Evolutionary conservation across 2,329 filamentous ascomycete genomes (phyloP), one percentile per base, ranked within the genome.

Genomic region (Bipolaris sorokiniana): DNA sequence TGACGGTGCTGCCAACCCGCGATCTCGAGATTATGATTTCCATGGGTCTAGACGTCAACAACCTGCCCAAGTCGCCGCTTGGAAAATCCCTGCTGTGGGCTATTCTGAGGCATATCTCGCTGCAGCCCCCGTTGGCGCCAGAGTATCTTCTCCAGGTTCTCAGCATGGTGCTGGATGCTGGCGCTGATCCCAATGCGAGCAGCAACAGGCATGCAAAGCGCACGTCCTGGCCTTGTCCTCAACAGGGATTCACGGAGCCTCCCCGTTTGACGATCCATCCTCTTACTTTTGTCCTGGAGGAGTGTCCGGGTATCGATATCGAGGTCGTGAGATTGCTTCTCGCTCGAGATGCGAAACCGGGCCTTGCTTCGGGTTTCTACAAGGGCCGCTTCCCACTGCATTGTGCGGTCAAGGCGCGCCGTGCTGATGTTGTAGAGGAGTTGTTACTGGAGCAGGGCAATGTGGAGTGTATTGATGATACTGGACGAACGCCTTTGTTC

Each of bases 11-110:
- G 6, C 65, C 66, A 3, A 41, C 62, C 15, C 34, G 50, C n/a
- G 68, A 70, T 34, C 61, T 73, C 10, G 48, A 46, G 7, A 57
- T 63, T 2, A 58, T 72, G 44, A 59, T 73, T 9, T 31, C 58
- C 7, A 67, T 72, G 65, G 70, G 69, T 9, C 59, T 73, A 1
- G 62, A 70, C 36, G 63, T 68, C 0, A 68, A 70, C 31, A 42
- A 42, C 4, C 33, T 69, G 20, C 63, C 66, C 1, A 63, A 58
- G 13, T 61, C 61, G 1, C 64, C 57, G 4, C 42, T 57, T 18
- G 56, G 64, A 1, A 53, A 56, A 5, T 65, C 66, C 2, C 40
- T 73, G 20, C 52, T 73, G 7, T 73, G 69, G 68, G 51, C 59
- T 0, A 46, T 71, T 13, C 48, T 73, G 13, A 65, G 67, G 13